phyloP scores from a whole-genome alignment of 179 eudicot genomes.

The Sideroxylon spinosum region DNA sequence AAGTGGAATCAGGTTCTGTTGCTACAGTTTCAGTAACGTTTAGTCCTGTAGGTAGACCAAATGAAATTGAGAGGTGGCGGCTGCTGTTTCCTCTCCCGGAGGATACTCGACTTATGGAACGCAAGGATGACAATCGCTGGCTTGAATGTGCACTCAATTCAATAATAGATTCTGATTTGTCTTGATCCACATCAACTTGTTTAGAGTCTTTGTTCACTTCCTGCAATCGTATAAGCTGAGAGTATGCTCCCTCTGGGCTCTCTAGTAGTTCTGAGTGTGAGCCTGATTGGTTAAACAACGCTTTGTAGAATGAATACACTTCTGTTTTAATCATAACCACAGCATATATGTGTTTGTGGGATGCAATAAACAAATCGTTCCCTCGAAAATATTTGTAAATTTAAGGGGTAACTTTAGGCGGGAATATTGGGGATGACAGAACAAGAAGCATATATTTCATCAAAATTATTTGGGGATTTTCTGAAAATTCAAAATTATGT shows the following conservation, averaged over 20 bases:
- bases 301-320: background rate
- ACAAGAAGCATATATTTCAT: background rate
- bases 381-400: background rate
- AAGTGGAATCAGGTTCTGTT: slow-evolving; percentile 16
- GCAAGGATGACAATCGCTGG: slow-evolving; percentile 22
- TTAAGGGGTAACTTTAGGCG: background rate
- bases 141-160: slow-evolving; percentile 27
- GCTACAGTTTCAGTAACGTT: slow-evolving; percentile 16
- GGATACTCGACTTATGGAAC: slow-evolving; percentile 35
- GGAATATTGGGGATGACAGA: background rate
- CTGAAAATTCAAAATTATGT: too few species aligned
- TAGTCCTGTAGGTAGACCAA: slow-evolving; percentile 26
- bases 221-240: slow-evolving; percentile 49
- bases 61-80: slow-evolving; percentile 32
- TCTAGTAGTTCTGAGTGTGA: slow-evolving; percentile 41
- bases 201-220: slow-evolving; percentile 29
- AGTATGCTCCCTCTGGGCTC: slow-evolving; percentile 55
- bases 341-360: background rate
- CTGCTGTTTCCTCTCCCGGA: slow-evolving; percentile 31
- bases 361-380: background rate
- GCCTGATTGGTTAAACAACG: slow-evolving; percentile 24
- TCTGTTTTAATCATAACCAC: background rate
- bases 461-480: too few species aligned
- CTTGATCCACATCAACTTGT: slow-evolving; percentile 17
- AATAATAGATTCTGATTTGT: slow-evolving; percentile 9